phyloP scores from a whole-genome alignment of 2,329 filamentous ascomycete species.

The Diaporthe aspalathi region DNA sequence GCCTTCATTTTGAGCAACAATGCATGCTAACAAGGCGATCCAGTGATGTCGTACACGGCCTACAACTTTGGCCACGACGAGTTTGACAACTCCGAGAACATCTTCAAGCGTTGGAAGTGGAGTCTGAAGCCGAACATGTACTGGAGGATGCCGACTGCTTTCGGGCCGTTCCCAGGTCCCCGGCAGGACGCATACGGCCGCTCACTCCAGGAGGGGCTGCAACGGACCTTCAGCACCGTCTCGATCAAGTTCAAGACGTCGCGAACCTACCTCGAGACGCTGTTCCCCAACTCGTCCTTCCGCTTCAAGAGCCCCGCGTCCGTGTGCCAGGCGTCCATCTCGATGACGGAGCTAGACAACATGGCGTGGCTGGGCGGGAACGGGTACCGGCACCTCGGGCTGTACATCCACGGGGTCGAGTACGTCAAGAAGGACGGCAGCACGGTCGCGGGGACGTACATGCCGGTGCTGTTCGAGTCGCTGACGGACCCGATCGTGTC shows the following conservation, averaged over 20 bases:
- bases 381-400: slow-evolving; percentile 60
- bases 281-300: slow-evolving; percentile 57
- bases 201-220: slow-evolving; percentile 26
- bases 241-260: slow-evolving; percentile 63
- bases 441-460: slow-evolving; percentile 58
- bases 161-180: slow-evolving; percentile 60
- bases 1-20: too few relatives aligned
- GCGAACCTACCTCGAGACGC: slow-evolving; percentile 59
- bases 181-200: slow-evolving; percentile 50
- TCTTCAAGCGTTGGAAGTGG: slow-evolving; percentile 62
- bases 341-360: slow-evolving; percentile 49
- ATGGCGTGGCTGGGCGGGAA: slow-evolving; percentile 49
- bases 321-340: slow-evolving; percentile 56
- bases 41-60: slow-evolving; percentile 55
- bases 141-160: slow-evolving; percentile 58
- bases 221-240: slow-evolving; percentile 54
- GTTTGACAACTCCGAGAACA: slow-evolving; percentile 63
- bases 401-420: slow-evolving; percentile 65
- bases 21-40: slow-evolving; percentile 37
- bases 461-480: slow-evolving; percentile 65
- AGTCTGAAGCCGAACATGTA: slow-evolving; percentile 50
- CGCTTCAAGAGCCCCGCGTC: slow-evolving; percentile 57
- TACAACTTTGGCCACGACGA: slow-evolving; percentile 71
- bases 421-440: slow-evolving; percentile 58
- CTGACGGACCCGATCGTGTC: slow-evolving; percentile 64